These are phyloP conservation scores for Kwoniella dendrophila DNA, from an alignment of 768 basidiomycete species.

Conservation along the genomic window DNA sequence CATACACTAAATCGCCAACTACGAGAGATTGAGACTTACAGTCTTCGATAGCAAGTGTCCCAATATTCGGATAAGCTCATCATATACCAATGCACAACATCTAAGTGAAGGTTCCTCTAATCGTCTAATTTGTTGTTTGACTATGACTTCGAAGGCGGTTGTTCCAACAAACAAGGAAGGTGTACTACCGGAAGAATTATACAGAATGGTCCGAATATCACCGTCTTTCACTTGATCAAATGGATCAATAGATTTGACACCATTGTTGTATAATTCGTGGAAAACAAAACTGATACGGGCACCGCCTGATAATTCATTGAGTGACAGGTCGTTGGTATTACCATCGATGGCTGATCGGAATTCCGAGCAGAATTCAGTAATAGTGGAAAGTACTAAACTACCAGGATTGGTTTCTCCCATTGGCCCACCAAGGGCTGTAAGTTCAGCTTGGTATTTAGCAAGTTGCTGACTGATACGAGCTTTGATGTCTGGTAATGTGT, in stretches of 20 bases:
- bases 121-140: conserved; percentile 97
- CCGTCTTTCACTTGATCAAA: conserved; percentile 99
- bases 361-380: conserved; percentile 96
- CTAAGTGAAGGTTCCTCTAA: conserved; percentile 91
- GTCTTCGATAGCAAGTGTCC: conserved; percentile 87
- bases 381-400: conserved; percentile 92
- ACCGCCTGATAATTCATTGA: conserved; percentile 97
- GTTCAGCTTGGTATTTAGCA: conserved; percentile 82
- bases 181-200: conserved; percentile 99
- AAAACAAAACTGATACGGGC: conserved; percentile 98
- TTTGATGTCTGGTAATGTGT: conserved; percentile 98
- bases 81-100: conserved; percentile 93
- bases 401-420: conserved; percentile 81
- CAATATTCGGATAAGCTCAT: conserved; percentile 94
- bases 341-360: conserved; percentile 97
- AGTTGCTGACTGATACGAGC: conserved; percentile 87
- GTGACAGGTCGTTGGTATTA: conserved; percentile 88
- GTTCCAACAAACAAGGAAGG: conserved; percentile 96
- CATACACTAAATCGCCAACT: conserved; percentile 21
- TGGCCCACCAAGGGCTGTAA: conserved; percentile 80
- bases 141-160: conserved; percentile 95
- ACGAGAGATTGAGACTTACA: conserved; percentile 60
- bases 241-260: conserved; percentile 92
- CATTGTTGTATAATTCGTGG: conserved; percentile 97
- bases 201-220: conserved; percentile 91